These are phyloP conservation scores for Helminthosporium solani DNA, from an alignment of 2,329 filamentous ascomycete genomes.

Conservation along the genomic window DNA sequence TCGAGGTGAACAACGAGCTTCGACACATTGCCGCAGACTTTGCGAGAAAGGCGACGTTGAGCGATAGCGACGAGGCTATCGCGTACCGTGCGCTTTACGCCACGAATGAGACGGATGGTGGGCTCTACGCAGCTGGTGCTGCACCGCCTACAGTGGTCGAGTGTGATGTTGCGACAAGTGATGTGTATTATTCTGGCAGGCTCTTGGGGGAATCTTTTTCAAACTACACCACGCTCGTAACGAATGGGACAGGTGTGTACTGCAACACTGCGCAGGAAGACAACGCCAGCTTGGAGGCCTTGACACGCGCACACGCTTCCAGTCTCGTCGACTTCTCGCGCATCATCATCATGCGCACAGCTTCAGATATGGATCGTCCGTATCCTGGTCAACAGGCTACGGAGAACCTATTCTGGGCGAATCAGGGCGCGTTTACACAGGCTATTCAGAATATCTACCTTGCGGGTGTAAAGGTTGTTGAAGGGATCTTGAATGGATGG, in stretches of 20 bases:
- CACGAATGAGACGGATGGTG: slow-evolving; percentile 13
- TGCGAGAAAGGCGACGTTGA: slow-evolving; percentile 37
- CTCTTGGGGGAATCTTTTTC: slow-evolving; percentile 29
- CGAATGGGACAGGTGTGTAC: slow-evolving; percentile 40
- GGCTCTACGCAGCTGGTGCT: slow-evolving; percentile 24
- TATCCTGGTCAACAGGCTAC: slow-evolving; percentile 57
- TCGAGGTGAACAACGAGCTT: slow-evolving; percentile 44
- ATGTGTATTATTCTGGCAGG: slow-evolving; percentile 33
- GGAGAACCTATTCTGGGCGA: slow-evolving; percentile 59
- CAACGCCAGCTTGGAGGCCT: slow-evolving; percentile 37
- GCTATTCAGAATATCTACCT: slow-evolving; percentile 67
- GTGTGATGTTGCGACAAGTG: slow-evolving; percentile 34
- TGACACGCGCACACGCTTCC: slow-evolving; percentile 29
- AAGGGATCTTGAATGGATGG: slow-evolving; percentile 64
- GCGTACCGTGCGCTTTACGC: slow-evolving; percentile 42
- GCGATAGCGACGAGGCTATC: slow-evolving; percentile 39
- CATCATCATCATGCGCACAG: slow-evolving; percentile 45
- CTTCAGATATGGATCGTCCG: slow-evolving; percentile 70
- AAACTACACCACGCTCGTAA: slow-evolving; percentile 32
- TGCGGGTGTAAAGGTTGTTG: slow-evolving; percentile 64
- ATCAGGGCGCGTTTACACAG: slow-evolving; percentile 64
- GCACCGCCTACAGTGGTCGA: slow-evolving; percentile 28
- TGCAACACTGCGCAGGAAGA: slow-evolving; percentile 42
- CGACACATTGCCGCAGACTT: slow-evolving; percentile 37
- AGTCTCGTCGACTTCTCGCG: slow-evolving; percentile 36